Conservation (phyloP, 257 asterid species). For the Prunella vulgaris region DNA sequence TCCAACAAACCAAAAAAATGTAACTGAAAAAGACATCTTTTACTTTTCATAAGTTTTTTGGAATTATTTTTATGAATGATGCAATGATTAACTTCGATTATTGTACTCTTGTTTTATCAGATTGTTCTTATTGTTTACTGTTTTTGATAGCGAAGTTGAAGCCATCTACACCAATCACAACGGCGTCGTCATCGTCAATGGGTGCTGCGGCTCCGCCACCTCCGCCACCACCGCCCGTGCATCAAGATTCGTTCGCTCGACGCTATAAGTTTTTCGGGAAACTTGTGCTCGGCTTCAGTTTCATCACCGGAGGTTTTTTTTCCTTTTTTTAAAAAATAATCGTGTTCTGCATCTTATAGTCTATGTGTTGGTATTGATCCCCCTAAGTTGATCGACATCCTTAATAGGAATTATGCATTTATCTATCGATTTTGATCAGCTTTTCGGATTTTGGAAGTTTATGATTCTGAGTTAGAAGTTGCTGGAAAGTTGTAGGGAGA, state of each 20-base stretch:
- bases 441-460: neutral
- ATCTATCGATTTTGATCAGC: neutral
- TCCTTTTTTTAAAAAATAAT: neutral
- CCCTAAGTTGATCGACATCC: neutral
- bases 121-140: neutral
- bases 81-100: slow-evolving; percentile 4
- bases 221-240: slow-evolving; percentile 35
- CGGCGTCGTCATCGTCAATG: slow-evolving; percentile 30
- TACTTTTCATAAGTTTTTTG: neutral
- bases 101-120: neutral
- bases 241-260: slow-evolving; percentile 53
- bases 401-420: neutral
- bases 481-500: neutral
- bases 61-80: neutral
- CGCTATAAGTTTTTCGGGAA: slow-evolving; percentile 71
- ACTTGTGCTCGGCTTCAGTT: slow-evolving; percentile 58
- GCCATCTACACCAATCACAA: slow-evolving; percentile 33
- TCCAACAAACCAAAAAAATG: slow-evolving; percentile 67
- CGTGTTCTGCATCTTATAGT: neutral
- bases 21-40: slow-evolving; percentile 12
- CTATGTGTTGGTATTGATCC: neutral
- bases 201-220: slow-evolving; percentile 29
- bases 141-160: slow-evolving; percentile 48
- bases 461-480: neutral
- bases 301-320: slow-evolving; percentile 58